Evolutionary conservation across 164 flowering plant species (phyloP), one percentile per base, ranked within the genome.

Genomic region (Dillenia suffruticosa): DNA sequence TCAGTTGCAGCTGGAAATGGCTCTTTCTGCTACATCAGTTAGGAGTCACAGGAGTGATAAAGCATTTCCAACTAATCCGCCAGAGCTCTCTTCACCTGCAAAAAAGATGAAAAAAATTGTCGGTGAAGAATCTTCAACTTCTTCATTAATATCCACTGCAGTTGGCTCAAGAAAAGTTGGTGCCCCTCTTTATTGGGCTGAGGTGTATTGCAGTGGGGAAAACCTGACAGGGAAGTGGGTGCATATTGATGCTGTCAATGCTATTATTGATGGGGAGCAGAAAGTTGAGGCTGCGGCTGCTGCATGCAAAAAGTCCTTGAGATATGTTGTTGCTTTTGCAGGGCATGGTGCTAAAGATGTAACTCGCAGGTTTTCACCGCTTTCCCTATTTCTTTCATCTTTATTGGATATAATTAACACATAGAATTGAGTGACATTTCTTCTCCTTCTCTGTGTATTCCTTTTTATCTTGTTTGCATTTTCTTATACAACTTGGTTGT

Each of bases 321-420:
- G 96, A 89, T 94, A 94, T 75, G 96, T 82, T 13, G 86, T 94
- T 78, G 98, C 97, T 70, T 94, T 91, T 84, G 91, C 96, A 66
- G 97, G 98, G 19, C 47, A 54, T 68, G 97, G 97, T 11, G 98
- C 95, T 66, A 94, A 94, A 81, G 98, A 94, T 69, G 96, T 94
- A 61, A 94, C 97, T 6, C 98, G 93, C 84, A 94, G 98, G 98
- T 93, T 70, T 71, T 32, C 13, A 15, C 17, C 46, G 19, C 47
- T 48, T 59, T 43, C 57, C 22, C 32, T 13, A 15, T 53, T 19
- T 61, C 44, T 46, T 54, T 16, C 15, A 58, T 46, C 0, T 48
- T 19, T 19, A 19, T 1, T 19, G 22, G 22, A 19, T 19, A 19
- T 1, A 19, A 19, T 19, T 19, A 19, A 19, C 22, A 1, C 22